phyloP scores from a whole-genome alignment of 116 monocot genomes.

The Trichopus zeylanicus region DNA sequence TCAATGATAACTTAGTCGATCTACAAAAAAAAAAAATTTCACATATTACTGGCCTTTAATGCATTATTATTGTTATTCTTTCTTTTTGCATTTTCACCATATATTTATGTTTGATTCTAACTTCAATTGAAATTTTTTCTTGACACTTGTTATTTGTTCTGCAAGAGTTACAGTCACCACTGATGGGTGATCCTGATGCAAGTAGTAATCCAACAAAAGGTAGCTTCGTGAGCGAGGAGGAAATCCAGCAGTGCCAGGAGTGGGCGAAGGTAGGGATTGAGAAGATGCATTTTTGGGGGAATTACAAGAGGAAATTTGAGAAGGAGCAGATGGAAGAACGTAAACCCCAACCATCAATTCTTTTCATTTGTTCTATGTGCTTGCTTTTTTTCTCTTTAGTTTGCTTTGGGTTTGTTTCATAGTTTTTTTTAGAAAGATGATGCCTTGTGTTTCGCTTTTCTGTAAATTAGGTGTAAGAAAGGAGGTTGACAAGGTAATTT shows the following conservation, averaged over 20 bases:
- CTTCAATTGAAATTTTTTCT: too few relatives aligned
- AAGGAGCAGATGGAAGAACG: conserved; percentile 20
- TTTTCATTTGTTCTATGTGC: background rate
- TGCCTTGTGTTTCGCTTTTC: background rate
- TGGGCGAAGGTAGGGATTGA: conserved; percentile 42
- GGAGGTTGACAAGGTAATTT: conserved; percentile 15
- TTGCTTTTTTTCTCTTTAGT: background rate
- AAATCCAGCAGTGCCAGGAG: conserved; percentile 21
- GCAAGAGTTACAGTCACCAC: too few relatives aligned
- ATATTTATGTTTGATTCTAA: too few relatives aligned
- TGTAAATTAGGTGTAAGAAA: conserved; percentile 11
- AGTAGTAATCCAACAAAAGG: conserved; percentile 21
- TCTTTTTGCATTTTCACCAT: too few relatives aligned
- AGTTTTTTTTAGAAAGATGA: background rate
- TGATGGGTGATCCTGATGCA: too few relatives aligned
- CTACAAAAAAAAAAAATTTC: too few relatives aligned
- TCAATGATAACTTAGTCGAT: too few relatives aligned
- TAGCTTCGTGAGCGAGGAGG: conserved; percentile 34
- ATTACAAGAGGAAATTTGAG: conserved; percentile 16
- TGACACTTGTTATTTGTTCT: too few relatives aligned
- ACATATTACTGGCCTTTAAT: too few relatives aligned
- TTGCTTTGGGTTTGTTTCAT: background rate
- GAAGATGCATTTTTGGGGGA: conserved; percentile 23
- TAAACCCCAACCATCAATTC: conserved; percentile 5
- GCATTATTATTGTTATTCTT: too few relatives aligned